Conservation (phyloP, 345 rosid genomes). For the Lagerstroemia speciosa region DNA sequence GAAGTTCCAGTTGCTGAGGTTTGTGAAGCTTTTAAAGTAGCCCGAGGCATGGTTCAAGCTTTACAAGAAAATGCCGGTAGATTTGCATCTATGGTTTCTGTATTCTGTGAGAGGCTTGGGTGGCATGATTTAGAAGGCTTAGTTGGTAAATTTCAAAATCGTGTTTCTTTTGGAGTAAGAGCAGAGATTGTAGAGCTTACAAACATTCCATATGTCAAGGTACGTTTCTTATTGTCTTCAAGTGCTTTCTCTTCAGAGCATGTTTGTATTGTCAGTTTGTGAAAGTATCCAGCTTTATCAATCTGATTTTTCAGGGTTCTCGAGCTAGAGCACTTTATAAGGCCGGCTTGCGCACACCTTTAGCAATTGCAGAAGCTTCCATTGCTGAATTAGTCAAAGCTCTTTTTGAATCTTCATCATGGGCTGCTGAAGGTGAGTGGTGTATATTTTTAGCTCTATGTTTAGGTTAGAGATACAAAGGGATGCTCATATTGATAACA, state of each 20-base stretch:
- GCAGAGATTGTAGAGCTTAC: constrained; percentile 98
- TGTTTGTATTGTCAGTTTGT: neutral
- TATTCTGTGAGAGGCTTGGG: constrained; percentile 92
- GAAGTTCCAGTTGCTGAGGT: constrained; percentile 86
- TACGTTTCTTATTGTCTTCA: constrained; percentile 11
- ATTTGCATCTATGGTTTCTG: constrained; percentile 94
- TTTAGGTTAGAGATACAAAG: neutral
- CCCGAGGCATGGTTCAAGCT: constrained; percentile 94
- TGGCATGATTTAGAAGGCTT: constrained; percentile 96
- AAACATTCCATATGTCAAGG: constrained; percentile 87
- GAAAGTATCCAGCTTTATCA: neutral
- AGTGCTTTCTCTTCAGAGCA: neutral
- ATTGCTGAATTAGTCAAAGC: constrained; percentile 78
- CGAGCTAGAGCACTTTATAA: constrained; percentile 93
- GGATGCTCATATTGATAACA: neutral
- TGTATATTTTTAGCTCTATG: neutral
- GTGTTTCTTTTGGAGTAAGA: constrained; percentile 95
- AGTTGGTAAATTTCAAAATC: constrained; percentile 88
- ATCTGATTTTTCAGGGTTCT: constrained; percentile 53
- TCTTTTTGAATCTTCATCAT: constrained; percentile 78
- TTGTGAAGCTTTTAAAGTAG: constrained; percentile 88
- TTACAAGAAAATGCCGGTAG: constrained; percentile 97
- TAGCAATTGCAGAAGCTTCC: constrained; percentile 92
- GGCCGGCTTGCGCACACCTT: constrained; percentile 89
- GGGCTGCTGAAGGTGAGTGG: constrained; percentile 66